A percentile compares a stretch with the other conserved stretches of the same genome.
Conservation (phyloP, 495 filamentous ascomycete genomes). For the Ascodesmis nigricans region DNA sequence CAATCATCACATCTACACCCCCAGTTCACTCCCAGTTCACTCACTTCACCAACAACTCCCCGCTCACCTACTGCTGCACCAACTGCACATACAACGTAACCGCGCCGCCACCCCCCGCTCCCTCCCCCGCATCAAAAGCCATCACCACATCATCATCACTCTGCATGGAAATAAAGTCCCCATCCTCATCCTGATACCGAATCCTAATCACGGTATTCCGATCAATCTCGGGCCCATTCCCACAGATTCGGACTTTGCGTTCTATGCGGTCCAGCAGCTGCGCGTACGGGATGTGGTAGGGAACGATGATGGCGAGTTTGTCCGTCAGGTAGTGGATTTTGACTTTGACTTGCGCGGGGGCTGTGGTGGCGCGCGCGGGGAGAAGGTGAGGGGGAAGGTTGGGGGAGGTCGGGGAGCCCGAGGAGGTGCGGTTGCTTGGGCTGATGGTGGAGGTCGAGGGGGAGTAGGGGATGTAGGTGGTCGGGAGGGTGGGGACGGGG, state of each 20-base stretch:
- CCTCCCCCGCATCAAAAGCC: conserved; percentile 80
- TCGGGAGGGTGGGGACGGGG: conserved; percentile 40
- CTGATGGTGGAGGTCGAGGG: too few species aligned
- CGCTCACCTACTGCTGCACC: too few species aligned
- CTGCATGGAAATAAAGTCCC: conserved; percentile 78
- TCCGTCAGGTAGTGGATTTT: conserved; percentile 70
- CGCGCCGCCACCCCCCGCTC: conserved; percentile 15
- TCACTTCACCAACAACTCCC: not conserved
- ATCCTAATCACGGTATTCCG: conserved; percentile 30
- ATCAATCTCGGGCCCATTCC: conserved; percentile 10
- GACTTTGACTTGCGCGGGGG: conserved; percentile 53
- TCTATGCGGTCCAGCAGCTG: conserved; percentile 92
- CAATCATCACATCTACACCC: not conserved
- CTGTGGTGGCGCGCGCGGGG: too few species aligned
- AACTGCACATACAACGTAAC: conserved; percentile 20
- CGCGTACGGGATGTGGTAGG: conserved; percentile 79
- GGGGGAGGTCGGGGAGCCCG: too few species aligned
- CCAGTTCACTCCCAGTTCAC: not conserved
- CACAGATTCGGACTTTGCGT: conserved; percentile 42
- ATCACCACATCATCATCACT: conserved; percentile 87
- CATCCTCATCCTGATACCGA: conserved; percentile 79
- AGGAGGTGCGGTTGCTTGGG: too few species aligned
- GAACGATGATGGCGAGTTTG: conserved; percentile 77
- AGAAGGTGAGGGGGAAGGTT: too few species aligned
- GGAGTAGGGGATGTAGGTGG: conserved; percentile 23